Percentiles rank a stretch among this genome's conserved stretches.
These are phyloP conservation scores for Jamesozyma hellenica DNA, from an alignment of 805 yeast genomes.

Conservation along the genomic window DNA sequence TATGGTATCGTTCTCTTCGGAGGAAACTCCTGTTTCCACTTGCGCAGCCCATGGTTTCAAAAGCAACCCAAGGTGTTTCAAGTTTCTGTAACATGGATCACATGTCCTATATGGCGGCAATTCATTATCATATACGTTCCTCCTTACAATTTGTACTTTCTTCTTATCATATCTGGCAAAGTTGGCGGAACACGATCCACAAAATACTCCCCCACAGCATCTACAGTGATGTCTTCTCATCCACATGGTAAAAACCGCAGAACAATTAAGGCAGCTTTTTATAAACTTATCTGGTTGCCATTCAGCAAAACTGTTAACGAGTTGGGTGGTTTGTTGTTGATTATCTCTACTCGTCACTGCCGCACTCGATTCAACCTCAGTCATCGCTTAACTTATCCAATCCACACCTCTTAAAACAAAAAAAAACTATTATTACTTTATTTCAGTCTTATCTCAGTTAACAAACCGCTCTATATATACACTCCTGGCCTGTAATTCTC, in stretches of 20 bases:
- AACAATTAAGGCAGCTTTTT: slow-evolving; percentile 39
- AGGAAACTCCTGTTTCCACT: neutral
- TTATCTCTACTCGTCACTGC: neutral
- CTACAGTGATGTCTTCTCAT: slow-evolving; percentile 61
- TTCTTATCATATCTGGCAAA: slow-evolving; percentile 22
- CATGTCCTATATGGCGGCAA: slow-evolving; percentile 6
- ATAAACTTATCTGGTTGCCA: slow-evolving; percentile 27
- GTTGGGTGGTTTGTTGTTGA: neutral
- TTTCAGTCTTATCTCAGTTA: too few species aligned
- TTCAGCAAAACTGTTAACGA: slow-evolving; percentile 14
- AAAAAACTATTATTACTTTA: too few species aligned
- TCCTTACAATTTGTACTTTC: slow-evolving; percentile 20
- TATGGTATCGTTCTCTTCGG: neutral
- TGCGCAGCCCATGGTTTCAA: slow-evolving; percentile 7
- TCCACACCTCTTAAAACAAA: too few species aligned
- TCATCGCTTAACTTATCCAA: neutral
- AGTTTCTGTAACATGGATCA: slow-evolving; percentile 25
- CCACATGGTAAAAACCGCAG: slow-evolving; percentile 37
- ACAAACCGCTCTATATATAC: too few species aligned
- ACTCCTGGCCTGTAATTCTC: too few species aligned
- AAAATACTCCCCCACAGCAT: slow-evolving; percentile 56
- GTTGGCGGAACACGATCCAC: slow-evolving; percentile 31
- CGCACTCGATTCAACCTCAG: neutral
- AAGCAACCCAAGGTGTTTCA: slow-evolving; percentile 22
- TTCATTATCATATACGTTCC: neutral